Percentiles rank a stretch among this genome's conserved stretches.
Evolutionary conservation across 768 basidiomycete genomes (phyloP).

Genomic region (Psilocybe subaeruginosa): DNA sequence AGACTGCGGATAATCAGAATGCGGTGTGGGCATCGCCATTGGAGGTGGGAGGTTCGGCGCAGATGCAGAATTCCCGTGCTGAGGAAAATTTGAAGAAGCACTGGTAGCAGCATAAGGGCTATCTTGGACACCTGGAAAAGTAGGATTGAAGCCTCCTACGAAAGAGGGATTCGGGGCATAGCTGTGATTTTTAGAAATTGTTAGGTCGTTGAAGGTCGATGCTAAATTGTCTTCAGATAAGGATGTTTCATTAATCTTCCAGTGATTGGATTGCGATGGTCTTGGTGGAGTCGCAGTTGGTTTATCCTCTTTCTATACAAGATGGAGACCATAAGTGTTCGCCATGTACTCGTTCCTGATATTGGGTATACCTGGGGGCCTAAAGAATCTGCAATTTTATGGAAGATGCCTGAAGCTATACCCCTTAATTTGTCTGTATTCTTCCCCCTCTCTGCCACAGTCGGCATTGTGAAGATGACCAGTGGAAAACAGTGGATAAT

Average conservation of each 20-base stretch:
- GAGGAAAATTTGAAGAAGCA: neutral
- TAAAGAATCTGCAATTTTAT: conserved; percentile 23
- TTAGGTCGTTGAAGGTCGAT: conserved; percentile 30
- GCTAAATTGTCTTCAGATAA: conserved; percentile 18
- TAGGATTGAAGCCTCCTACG: conserved; percentile 53
- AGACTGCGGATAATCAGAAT: conserved; percentile 30
- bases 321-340: neutral
- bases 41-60: conserved; percentile 22
- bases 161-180: conserved; percentile 30
- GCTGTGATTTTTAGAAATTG: conserved; percentile 19
- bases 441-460: conserved; percentile 7
- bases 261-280: neutral
- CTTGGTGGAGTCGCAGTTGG: conserved; percentile 22
- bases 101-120: neutral
- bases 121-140: conserved; percentile 7
- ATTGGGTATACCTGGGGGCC: conserved; percentile 15
- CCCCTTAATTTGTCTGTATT: neutral
- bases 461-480: neutral
- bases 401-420: conserved; percentile 19
- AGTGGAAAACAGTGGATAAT: neutral
- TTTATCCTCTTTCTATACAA: conserved; percentile 5
- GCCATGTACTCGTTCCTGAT: neutral
- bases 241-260: neutral
- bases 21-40: conserved; percentile 41
- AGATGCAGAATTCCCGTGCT: conserved; percentile 1